Evolutionary conservation across 148 eudicot species (phyloP).

Genomic region (Persicaria tinctoria): DNA sequence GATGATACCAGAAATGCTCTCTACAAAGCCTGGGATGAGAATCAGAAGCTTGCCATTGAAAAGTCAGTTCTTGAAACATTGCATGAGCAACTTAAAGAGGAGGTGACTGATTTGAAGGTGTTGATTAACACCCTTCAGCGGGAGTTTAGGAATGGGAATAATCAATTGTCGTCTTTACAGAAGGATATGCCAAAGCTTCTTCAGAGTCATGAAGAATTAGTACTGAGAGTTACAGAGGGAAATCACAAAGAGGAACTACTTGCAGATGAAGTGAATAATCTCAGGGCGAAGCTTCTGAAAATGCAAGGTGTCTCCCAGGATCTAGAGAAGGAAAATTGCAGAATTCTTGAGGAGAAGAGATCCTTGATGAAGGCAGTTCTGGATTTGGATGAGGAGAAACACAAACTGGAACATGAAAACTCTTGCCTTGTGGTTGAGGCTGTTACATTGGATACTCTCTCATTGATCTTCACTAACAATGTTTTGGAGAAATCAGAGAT

Average conservation of each 20-base stretch:
- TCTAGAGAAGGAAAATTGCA: constrained; percentile 39
- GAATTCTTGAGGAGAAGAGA: constrained; percentile 38
- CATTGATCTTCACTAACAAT: constrained; percentile 39
- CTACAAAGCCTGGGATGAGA: constrained; percentile 42
- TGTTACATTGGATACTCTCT: constrained; percentile 43
- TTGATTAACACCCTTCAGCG: constrained; percentile 34
- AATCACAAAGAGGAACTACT: constrained; percentile 41
- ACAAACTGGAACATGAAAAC: constrained; percentile 41
- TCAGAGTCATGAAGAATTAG: constrained; percentile 48
- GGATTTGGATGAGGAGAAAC: constrained; percentile 41
- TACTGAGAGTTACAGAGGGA: constrained; percentile 42
- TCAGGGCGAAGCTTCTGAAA: constrained; percentile 36
- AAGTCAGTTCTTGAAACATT: constrained; percentile 52
- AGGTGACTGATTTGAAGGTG: constrained; percentile 32
- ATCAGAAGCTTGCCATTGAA: constrained; percentile 46
- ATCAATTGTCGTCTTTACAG: constrained; percentile 39
- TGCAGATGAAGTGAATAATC: constrained; percentile 41
- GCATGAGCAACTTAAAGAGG: constrained; percentile 50
- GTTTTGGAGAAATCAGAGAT: constrained; percentile 44
- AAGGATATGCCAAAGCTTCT: constrained; percentile 48
- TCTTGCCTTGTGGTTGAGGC: constrained; percentile 39
- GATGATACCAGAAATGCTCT: constrained; percentile 39
- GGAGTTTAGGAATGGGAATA: constrained; percentile 42
- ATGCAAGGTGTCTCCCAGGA: constrained; percentile 41
- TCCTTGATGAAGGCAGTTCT: constrained; percentile 34